Conservation (phyloP, 148 eudicot genomes). For the Simmondsia chinensis region DNA sequence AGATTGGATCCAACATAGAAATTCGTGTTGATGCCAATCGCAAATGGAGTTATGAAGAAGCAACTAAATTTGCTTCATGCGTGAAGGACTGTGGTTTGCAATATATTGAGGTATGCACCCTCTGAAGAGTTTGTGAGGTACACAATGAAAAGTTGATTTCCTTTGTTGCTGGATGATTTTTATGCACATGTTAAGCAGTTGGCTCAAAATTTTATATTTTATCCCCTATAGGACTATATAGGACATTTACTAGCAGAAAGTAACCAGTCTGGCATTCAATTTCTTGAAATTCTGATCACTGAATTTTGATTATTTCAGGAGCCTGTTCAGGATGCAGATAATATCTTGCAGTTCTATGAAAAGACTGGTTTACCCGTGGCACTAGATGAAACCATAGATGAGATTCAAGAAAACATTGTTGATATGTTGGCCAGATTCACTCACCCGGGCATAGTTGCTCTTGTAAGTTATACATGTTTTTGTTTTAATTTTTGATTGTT, state of each 20-base stretch:
- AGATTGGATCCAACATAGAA: constrained; percentile 48
- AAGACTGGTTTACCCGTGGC: constrained; percentile 86
- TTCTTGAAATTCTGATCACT: not conserved
- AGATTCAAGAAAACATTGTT: constrained; percentile 38
- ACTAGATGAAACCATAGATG: constrained; percentile 83
- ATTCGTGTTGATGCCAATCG: constrained; percentile 95
- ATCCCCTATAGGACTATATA: no score
- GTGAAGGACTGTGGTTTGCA: constrained; percentile 70
- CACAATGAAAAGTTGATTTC: no score
- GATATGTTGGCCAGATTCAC: constrained; percentile 47
- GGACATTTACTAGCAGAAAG: no score
- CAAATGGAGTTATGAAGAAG: constrained; percentile 77
- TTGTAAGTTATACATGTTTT: constrained; percentile 47
- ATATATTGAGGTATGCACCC: constrained; percentile 83
- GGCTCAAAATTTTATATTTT: not conserved
- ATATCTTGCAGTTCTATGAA: constrained; percentile 79
- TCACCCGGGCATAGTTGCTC: constrained; percentile 81
- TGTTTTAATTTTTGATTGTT: not conserved
- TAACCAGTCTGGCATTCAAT: not conserved
- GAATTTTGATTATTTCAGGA: constrained; percentile 43
- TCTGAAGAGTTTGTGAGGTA: no score
- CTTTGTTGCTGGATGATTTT: not conserved
- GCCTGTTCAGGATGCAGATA: constrained; percentile 68
- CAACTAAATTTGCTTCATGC: constrained; percentile 50
- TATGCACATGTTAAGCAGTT: not conserved